Evolutionary conservation across 2,329 filamentous ascomycete genomes (phyloP).

Genomic region (Calonectria naviculata): DNA sequence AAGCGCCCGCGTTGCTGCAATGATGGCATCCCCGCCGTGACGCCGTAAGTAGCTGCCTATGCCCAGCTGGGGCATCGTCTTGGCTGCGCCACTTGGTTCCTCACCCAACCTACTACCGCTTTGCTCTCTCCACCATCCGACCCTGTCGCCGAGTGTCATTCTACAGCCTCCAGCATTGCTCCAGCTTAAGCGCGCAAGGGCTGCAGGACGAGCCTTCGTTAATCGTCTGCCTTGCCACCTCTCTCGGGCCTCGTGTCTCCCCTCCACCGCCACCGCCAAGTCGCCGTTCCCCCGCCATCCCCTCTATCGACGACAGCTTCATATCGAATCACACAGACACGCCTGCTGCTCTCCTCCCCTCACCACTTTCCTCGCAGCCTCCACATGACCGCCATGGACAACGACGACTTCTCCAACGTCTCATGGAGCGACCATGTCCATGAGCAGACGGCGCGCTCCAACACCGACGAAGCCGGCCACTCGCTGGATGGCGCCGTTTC

Average conservation of each 20-base stretch:
- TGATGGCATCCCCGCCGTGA: neutral
- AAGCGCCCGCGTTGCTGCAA: no score
- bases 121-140: conserved; percentile 13
- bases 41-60: neutral
- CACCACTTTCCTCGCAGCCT: neutral
- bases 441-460: conserved; percentile 47
- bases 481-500: conserved; percentile 58
- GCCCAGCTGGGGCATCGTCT: neutral
- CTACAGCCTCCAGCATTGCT: conserved; percentile 4
- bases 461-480: conserved; percentile 41
- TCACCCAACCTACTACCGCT: conserved; percentile 6
- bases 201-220: neutral
- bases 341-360: neutral
- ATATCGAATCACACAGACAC: neutral
- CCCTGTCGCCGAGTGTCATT: conserved; percentile 8
- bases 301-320: neutral
- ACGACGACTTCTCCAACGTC: conserved; percentile 84
- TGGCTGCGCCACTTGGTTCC: conserved; percentile 25
- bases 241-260: neutral
- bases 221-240: conserved; percentile 3
- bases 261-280: neutral
- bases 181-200: conserved; percentile 1
- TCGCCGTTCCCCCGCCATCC: conserved; percentile 3
- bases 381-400: conserved; percentile 57
- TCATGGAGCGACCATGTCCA: conserved; percentile 76